Conservation (phyloP, 306 rosid genomes). For the Citrullus mucosospermus region DNA sequence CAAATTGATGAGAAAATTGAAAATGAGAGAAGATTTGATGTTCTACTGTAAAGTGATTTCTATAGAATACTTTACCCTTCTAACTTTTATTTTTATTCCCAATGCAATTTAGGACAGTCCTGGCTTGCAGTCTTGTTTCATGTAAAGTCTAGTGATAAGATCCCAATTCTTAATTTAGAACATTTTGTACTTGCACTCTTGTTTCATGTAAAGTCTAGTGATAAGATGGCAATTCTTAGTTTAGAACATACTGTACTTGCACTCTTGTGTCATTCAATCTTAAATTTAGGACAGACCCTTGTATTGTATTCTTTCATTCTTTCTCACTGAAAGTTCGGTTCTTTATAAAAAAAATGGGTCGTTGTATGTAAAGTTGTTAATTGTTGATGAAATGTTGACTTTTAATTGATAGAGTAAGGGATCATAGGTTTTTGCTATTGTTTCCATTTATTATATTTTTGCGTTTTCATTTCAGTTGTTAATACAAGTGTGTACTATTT, state of each 20-base stretch:
- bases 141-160: background rate
- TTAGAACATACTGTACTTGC: background rate
- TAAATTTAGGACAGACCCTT: no score
- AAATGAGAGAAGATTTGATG: background rate
- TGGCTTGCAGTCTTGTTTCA: no score
- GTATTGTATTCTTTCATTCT: no score
- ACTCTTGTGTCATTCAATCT: background rate
- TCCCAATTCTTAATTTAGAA: background rate
- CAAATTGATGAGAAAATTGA: background rate
- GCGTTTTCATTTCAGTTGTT: background rate
- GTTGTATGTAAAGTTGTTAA: background rate
- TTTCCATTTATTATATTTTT: background rate
- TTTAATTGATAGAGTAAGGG: background rate
- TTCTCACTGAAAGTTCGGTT: no score
- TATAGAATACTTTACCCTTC: background rate
- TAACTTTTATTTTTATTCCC: background rate
- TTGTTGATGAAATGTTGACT: background rate
- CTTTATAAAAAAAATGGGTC: no score
- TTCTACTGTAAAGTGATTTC: background rate
- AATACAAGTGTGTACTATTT: background rate
- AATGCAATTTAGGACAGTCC: no score
- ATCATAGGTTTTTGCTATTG: background rate
- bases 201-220: background rate
- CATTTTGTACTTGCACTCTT: background rate
- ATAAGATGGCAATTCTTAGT: background rate